Evolutionary conservation across 768 basidiomycete genomes (phyloP).

Genomic region (Termitomyces sp.): DNA sequence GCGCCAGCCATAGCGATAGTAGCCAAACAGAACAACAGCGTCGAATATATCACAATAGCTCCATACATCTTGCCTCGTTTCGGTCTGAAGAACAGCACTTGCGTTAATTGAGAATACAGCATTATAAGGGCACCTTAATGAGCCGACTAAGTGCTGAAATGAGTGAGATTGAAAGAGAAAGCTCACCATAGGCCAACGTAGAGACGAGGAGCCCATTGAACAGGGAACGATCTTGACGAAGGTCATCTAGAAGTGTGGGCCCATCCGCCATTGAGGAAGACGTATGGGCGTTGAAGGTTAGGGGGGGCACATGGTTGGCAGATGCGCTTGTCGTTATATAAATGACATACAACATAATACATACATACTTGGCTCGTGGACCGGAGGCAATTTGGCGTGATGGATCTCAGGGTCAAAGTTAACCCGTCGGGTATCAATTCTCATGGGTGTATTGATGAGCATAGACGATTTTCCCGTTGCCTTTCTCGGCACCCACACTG

Average conservation of each 20-base stretch:
- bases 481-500: not conserved
- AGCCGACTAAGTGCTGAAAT: not conserved
- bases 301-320: conserved; percentile 10
- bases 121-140: conserved; percentile 19
- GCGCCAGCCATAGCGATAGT: conserved; percentile 18
- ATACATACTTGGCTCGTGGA: conserved; percentile 6
- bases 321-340: conserved; percentile 10
- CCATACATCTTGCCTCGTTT: conserved; percentile 19
- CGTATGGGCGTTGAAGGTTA: conserved; percentile 13
- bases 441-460: not conserved
- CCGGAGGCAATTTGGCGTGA: conserved; percentile 13
- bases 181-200: conserved; percentile 19
- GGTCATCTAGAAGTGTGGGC: not conserved
- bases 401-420: conserved; percentile 15
- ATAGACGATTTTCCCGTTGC: not conserved
- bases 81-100: conserved; percentile 21
- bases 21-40: conserved; percentile 16
- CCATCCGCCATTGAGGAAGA: conserved; percentile 7
- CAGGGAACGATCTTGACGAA: conserved; percentile 9
- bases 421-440: conserved; percentile 5
- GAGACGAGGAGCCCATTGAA: conserved; percentile 18
- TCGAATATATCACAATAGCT: conserved; percentile 19
- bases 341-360: not conserved
- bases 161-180: not conserved
- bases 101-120: conserved; percentile 20